These are phyloP conservation scores for Farysia itapuensis DNA, from an alignment of 1,284 basidiomycete genomes.

Conservation along the genomic window DNA sequence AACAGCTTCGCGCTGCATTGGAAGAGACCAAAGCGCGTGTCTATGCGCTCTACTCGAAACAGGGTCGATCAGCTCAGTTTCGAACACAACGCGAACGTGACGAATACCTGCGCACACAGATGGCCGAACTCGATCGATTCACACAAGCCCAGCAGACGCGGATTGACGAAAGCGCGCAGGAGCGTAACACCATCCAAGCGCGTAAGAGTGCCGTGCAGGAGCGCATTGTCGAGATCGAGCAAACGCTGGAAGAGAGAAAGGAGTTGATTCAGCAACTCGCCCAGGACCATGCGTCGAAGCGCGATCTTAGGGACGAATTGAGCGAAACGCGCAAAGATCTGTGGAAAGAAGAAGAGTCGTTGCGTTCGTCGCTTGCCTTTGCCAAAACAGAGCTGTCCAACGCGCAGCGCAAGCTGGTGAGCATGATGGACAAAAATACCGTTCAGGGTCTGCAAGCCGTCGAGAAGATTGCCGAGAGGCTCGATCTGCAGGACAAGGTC, in stretches of 20 bases:
- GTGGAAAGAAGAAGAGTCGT: slow-evolving; percentile 72
- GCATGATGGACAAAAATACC: slow-evolving; percentile 91
- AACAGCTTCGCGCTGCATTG: slow-evolving; percentile 66
- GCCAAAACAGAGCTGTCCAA: slow-evolving; percentile 78
- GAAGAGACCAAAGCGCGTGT: slow-evolving; percentile 49
- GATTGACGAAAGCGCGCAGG: slow-evolving; percentile 28
- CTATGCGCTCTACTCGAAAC: slow-evolving; percentile 50
- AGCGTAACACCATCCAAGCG: slow-evolving; percentile 16
- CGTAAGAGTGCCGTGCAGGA: slow-evolving; percentile 58
- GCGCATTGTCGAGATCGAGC: slow-evolving; percentile 73
- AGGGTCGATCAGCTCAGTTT: slow-evolving; percentile 53
- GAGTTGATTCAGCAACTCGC: slow-evolving; percentile 30
- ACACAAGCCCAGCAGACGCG: slow-evolving; percentile 22
- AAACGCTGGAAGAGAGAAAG: slow-evolving; percentile 67
- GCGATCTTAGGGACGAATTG: slow-evolving; percentile 58
- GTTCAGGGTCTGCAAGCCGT: slow-evolving; percentile 82
- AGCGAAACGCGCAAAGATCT: slow-evolving; percentile 62
- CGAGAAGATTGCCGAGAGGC: slow-evolving; percentile 74
- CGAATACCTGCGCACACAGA: slow-evolving; percentile 42
- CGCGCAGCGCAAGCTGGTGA: slow-evolving; percentile 76
- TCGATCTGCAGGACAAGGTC: slow-evolving; percentile 71
- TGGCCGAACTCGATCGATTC: slow-evolving; percentile 37
- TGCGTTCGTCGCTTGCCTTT: slow-evolving; percentile 74
- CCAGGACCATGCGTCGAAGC: slow-evolving; percentile 38
- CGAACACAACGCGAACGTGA: slow-evolving; percentile 49